Evolutionary conservation across 2,329 filamentous ascomycete species (phyloP).

Genomic region (Penicillium sp.): DNA sequence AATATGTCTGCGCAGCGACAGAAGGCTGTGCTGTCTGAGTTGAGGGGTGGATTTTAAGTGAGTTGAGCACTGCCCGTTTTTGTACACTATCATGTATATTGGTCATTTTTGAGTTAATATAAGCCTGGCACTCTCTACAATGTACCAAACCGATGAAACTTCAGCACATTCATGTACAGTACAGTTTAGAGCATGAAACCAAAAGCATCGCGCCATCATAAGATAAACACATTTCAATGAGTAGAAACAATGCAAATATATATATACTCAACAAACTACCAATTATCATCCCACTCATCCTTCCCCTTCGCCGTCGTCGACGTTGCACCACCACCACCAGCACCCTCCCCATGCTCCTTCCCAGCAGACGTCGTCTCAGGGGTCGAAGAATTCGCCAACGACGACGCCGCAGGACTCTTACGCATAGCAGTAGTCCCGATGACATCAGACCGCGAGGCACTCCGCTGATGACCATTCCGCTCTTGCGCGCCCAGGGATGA

Average conservation of each 20-base stretch:
- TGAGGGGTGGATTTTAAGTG: slow-evolving; percentile 45
- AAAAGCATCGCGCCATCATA: neutral
- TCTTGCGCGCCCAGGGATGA: slow-evolving; percentile 63
- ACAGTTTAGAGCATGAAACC: slow-evolving; percentile 5
- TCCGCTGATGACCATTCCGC: slow-evolving; percentile 32
- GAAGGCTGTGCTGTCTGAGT: slow-evolving; percentile 59
- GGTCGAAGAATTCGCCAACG: slow-evolving; percentile 27
- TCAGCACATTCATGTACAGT: neutral
- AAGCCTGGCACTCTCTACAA: slow-evolving; percentile 5
- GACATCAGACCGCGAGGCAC: slow-evolving; percentile 52
- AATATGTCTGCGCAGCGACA: slow-evolving; percentile 67
- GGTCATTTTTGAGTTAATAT: neutral
- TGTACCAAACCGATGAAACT: slow-evolving; percentile 10
- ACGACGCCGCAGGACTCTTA: slow-evolving; percentile 44
- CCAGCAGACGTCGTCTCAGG: slow-evolving; percentile 30
- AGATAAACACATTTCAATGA: neutral
- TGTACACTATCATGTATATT: slow-evolving; percentile 14
- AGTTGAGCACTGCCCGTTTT: neutral
- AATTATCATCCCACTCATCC: slow-evolving; percentile 65
- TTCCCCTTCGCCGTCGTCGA: slow-evolving; percentile 51
- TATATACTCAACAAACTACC: slow-evolving; percentile 39
- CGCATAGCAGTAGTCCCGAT: slow-evolving; percentile 71
- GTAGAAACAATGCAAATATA: slow-evolving; percentile 11
- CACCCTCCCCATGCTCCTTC: slow-evolving; percentile 28
- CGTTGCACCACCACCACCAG: slow-evolving; percentile 18